Percentiles rank a stretch among this genome's conserved stretches.
These are phyloP conservation scores for Olyra latifolia DNA, from an alignment of 176 grass and related monocot genomes.

Conservation along the genomic window DNA sequence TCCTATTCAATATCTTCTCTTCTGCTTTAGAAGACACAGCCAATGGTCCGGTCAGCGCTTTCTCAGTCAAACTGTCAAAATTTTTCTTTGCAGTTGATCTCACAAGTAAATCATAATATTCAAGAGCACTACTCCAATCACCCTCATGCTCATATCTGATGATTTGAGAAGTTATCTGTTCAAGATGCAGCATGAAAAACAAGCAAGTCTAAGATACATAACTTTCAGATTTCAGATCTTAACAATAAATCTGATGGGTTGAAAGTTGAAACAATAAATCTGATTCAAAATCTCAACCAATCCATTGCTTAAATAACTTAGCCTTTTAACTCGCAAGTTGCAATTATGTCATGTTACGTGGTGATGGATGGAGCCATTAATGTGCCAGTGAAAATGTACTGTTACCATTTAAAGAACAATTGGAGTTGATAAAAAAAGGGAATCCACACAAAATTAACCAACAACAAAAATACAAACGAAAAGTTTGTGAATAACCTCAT, in stretches of 20 bases:
- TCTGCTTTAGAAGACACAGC: slow-evolving; percentile 40
- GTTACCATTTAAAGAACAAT: neutral
- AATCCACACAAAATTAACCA: slow-evolving; percentile 9
- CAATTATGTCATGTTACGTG: neutral
- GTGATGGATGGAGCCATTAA: neutral
- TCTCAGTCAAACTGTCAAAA: slow-evolving; percentile 33
- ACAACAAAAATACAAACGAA: neutral
- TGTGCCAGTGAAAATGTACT: neutral
- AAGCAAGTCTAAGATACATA: slow-evolving; percentile 27
- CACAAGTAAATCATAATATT: slow-evolving; percentile 93
- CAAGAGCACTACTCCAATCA: slow-evolving; percentile 84
- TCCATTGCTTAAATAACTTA: neutral
- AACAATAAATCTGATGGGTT: neutral
- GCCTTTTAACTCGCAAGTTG: neutral
- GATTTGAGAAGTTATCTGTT: slow-evolving; percentile 83
- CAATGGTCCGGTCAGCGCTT: slow-evolving; percentile 33
- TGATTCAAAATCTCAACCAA: neutral
- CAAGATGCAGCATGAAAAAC: slow-evolving; percentile 29
- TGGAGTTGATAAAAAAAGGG: neutral
- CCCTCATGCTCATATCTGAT: slow-evolving; percentile 92
- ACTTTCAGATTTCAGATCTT: neutral
- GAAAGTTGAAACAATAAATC: slow-evolving; percentile 1
- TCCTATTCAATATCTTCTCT: slow-evolving; percentile 57
- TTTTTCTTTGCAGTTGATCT: slow-evolving; percentile 57
- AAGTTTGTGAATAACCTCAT: slow-evolving; percentile 61